Percentiles rank a stretch among this genome's conserved stretches.
These are phyloP conservation scores for Myriosclerotinia duriaeana DNA, from an alignment of 2,329 filamentous ascomycete genomes.

Conservation along the genomic window DNA sequence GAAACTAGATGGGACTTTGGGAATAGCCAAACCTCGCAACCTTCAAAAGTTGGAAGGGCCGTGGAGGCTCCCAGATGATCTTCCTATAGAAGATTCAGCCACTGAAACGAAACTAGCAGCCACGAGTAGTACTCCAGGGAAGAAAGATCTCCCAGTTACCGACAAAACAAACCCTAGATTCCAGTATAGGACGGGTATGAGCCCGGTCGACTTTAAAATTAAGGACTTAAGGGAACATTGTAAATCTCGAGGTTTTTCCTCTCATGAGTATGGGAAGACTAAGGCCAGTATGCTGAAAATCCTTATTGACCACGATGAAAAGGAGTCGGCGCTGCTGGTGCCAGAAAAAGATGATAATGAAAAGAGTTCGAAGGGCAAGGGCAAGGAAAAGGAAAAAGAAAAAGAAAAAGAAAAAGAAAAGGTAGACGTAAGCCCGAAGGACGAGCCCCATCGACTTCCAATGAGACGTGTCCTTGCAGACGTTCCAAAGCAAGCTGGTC, in stretches of 20 bases:
- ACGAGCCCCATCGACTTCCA: background rate
- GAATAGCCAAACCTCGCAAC: slow-evolving; percentile 13
- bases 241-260: background rate
- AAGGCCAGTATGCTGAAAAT: background rate
- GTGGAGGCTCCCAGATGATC: background rate
- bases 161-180: background rate
- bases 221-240: background rate
- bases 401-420: too few relatives aligned
- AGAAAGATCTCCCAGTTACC: too few relatives aligned
- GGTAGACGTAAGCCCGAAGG: too few relatives aligned
- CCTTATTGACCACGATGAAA: background rate
- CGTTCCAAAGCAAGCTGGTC: background rate
- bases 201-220: background rate
- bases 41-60: background rate
- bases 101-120: background rate
- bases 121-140: background rate
- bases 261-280: background rate
- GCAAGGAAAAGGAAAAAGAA: background rate
- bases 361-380: too few relatives aligned
- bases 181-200: background rate
- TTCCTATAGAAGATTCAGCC: background rate
- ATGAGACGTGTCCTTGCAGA: background rate
- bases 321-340: background rate
- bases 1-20: background rate
- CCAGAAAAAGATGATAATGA: background rate